phyloP scores from a whole-genome alignment of 306 rosid genomes.

The Acacia acuminata region DNA sequence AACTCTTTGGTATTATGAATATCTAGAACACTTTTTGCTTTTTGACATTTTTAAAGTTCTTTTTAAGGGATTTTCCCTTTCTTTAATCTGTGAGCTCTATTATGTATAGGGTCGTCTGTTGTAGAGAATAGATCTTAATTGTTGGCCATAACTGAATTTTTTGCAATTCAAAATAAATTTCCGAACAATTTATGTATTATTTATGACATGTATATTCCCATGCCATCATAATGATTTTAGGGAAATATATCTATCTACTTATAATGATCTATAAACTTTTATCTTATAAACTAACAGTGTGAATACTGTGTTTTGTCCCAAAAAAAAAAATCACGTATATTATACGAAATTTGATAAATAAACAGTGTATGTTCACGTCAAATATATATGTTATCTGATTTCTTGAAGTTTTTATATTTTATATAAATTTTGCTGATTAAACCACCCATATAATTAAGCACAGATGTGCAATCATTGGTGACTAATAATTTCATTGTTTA shows the following conservation, averaged over 20 bases:
- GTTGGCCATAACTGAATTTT: not conserved
- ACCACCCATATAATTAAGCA: not conserved
- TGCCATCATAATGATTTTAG: not conserved
- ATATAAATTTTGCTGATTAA: not conserved
- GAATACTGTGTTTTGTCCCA: not conserved
- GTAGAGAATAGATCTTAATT: too few species aligned
- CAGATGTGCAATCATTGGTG: not conserved
- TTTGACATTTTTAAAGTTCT: too few species aligned
- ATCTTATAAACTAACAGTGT: not conserved
- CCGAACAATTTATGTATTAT: not conserved
- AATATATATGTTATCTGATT: too few species aligned
- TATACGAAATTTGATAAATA: not conserved
- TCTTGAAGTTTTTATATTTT: not conserved
- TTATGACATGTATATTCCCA: not conserved
- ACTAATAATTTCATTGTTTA: conserved; percentile 11
- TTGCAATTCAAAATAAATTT: not conserved
- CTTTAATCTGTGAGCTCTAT: too few species aligned
- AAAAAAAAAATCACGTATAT: too few species aligned
- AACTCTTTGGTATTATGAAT: too few species aligned
- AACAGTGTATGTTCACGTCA: too few species aligned
- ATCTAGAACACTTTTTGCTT: too few species aligned
- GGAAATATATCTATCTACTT: not conserved
- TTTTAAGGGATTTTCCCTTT: too few species aligned
- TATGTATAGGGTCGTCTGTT: too few species aligned
- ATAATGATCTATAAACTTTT: not conserved